A percentile compares a stretch with the other conserved stretches of the same genome.
phyloP scores from a whole-genome alignment of 2,329 filamentous ascomycete genomes.

The Phialophora chinensis region DNA sequence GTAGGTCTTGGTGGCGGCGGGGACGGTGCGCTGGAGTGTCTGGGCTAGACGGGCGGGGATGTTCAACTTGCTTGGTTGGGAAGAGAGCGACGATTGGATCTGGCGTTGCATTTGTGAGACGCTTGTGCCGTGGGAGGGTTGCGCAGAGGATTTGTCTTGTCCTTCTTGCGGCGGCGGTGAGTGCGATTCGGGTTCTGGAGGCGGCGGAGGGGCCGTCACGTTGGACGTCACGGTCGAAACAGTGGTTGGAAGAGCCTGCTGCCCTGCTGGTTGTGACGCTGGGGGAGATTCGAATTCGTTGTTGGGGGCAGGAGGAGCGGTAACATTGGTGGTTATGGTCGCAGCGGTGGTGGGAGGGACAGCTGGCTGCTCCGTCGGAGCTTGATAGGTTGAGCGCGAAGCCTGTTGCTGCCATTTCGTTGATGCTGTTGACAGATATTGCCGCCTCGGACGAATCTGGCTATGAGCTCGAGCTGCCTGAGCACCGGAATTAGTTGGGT shows the following conservation, averaged over 20 bases:
- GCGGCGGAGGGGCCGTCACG: conserved; percentile 11
- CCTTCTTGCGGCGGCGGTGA: not conserved
- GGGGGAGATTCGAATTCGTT: conserved; percentile 10
- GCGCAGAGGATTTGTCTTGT: conserved; percentile 20
- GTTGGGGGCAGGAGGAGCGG: conserved; percentile 15
- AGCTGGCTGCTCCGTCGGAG: conserved; percentile 5
- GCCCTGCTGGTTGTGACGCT: not conserved
- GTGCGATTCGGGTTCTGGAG: not conserved
- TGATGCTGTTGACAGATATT: conserved; percentile 15
- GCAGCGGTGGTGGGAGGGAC: conserved; percentile 24
- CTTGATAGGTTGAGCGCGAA: conserved; percentile 8
- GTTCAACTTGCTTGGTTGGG: conserved; percentile 18
- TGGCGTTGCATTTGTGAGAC: conserved; percentile 32
- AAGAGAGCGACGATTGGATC: conserved; percentile 23
- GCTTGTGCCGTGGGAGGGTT: conserved; percentile 13
- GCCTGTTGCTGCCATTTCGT: conserved; percentile 17
- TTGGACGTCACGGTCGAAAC: conserved; percentile 16
- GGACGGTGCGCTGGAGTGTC: conserved; percentile 44
- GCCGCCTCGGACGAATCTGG: conserved; percentile 3
- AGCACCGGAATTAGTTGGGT: conserved; percentile 7
- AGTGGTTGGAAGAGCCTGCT: conserved; percentile 3
- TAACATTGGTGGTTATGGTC: conserved; percentile 31
- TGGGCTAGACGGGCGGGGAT: conserved; percentile 31
- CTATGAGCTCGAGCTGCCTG: conserved; percentile 8
- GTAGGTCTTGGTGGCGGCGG: conserved; percentile 67